Base-by-base conservation (phyloP, 192 early-diverging fungal genomes). In the Backusella mclennaniae region DNA sequence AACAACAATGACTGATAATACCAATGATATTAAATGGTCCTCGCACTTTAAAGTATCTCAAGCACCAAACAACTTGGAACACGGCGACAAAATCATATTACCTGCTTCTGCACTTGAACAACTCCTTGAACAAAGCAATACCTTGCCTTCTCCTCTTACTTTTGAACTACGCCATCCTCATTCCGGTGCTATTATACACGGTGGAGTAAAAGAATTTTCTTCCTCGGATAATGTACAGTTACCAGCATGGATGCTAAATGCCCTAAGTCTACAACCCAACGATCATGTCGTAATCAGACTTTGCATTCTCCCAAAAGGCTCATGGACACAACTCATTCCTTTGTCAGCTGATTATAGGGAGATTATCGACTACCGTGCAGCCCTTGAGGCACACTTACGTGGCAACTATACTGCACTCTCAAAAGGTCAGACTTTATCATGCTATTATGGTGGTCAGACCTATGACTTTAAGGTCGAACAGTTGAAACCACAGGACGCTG, bases 141-240 rank as follows among this genome's bases (percentile, higher is more conserved):
- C 76, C n/a, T 76, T 89, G 8, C 87, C 88, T n/a, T 87, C 85
- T 31, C 90, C 90, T 2, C 70, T 89, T 35, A 90, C 88, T 17
- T 92, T 92, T 71, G 80, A 89, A 52, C 80, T 92, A 41, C 80
- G 81, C 31, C 87, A 88, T 79, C 83, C 87, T 26, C 73, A 79
- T 38, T 82, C 84, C 21, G 69, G 80, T 8, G 38, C 73, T 33
- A 38, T 86, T 7, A 79, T 86, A 26, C 87, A 89, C 67, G 87
- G 89, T 59, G 90, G 92, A n/a, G 94, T 95, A 66, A 87, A 89
- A 56, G 94, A 93, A 76, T 95, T 93, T 71, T 91, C 90, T 56
- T 75, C 85, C 2, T 82, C 83, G 5, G 90, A 91, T 38, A 86
- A 79, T 6, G 80, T 85, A 0, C 78, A 88, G 15, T 26, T 89